phyloP scores from a whole-genome alignment of 768 basidiomycete genomes.

The Lactarius evosmus region DNA sequence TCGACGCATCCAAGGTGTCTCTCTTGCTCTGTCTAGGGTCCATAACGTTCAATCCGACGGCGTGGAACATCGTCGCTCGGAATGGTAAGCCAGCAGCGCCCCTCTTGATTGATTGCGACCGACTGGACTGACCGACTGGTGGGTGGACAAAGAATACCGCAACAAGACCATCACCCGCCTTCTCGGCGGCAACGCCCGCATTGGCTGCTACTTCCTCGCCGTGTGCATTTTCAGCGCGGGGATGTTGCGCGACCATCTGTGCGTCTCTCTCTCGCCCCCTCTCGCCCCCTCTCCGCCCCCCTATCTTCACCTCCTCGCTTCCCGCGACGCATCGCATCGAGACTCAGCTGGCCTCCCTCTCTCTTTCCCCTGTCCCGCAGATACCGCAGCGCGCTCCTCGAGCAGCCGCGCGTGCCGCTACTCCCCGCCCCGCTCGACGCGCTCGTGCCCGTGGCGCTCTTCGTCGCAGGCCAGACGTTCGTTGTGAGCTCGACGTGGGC shows the following conservation, averaged over 20 bases:
- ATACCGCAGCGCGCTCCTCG: slow-evolving; percentile 67
- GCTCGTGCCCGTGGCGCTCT: slow-evolving; percentile 55
- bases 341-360: neutral
- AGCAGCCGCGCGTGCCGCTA: slow-evolving; percentile 68
- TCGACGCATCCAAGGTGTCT: slow-evolving; percentile 66
- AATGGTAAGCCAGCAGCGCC: slow-evolving; percentile 58
- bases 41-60: slow-evolving; percentile 88
- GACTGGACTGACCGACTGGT: slow-evolving; percentile 37
- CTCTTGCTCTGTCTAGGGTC: slow-evolving; percentile 62
- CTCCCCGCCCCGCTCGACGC: slow-evolving; percentile 66
- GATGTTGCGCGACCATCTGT: slow-evolving; percentile 83
- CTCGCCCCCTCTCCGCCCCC: neutral
- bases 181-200: slow-evolving; percentile 66
- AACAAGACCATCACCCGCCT: slow-evolving; percentile 86
- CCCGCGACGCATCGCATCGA: neutral
- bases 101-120: neutral
- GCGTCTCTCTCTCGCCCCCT: slow-evolving; percentile 35
- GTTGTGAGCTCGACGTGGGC: slow-evolving; percentile 88
- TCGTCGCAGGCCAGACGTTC: slow-evolving; percentile 74
- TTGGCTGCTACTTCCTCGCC: slow-evolving; percentile 88
- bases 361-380: slow-evolving; percentile 38
- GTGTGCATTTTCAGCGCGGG: slow-evolving; percentile 82
- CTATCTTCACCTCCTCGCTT: neutral
- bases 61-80: slow-evolving; percentile 93
- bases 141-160: slow-evolving; percentile 53